Conservation (phyloP, 257 asterid species). For the Ehretia macrophylla region DNA sequence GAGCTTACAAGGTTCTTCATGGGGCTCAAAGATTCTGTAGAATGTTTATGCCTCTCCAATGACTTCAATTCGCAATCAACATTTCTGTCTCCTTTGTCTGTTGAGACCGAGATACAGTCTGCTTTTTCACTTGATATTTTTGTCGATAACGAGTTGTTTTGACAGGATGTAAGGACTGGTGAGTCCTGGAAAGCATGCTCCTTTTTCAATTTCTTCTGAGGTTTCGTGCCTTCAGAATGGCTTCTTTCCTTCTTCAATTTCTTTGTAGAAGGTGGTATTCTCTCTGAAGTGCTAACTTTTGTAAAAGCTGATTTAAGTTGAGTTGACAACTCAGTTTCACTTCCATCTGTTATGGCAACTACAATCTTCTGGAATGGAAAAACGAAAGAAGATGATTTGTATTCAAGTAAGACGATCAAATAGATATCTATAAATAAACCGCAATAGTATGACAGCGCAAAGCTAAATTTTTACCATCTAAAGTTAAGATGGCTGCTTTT, state of each 20-base stretch:
- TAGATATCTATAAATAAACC: too few relatives aligned
- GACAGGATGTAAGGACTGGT: not conserved
- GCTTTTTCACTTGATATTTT: not conserved
- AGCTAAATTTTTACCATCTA: too few relatives aligned
- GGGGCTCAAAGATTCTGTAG: not conserved
- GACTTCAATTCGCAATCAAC: not conserved
- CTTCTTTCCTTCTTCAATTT: not conserved
- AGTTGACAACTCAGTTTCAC: not conserved
- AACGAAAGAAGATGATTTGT: not conserved
- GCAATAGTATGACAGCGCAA: too few relatives aligned
- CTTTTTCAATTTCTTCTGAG: not conserved
- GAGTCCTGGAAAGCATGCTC: not conserved
- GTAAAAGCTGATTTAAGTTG: not conserved
- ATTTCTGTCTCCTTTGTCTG: not conserved
- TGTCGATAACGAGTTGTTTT: not conserved
- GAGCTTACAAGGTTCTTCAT: not conserved
- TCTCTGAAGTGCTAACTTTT: not conserved
- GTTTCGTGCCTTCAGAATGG: too few relatives aligned
- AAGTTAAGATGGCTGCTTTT: too few relatives aligned
- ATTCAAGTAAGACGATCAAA: too few relatives aligned
- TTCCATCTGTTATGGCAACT: too few relatives aligned
- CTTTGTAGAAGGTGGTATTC: not conserved
- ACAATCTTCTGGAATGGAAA: not conserved
- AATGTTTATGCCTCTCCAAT: not conserved
- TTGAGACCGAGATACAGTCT: not conserved